Evolutionary conservation across 306 rosid genomes (phyloP), one percentile per base, ranked within the genome.

Genomic region (Begonia peltatifolia): DNA sequence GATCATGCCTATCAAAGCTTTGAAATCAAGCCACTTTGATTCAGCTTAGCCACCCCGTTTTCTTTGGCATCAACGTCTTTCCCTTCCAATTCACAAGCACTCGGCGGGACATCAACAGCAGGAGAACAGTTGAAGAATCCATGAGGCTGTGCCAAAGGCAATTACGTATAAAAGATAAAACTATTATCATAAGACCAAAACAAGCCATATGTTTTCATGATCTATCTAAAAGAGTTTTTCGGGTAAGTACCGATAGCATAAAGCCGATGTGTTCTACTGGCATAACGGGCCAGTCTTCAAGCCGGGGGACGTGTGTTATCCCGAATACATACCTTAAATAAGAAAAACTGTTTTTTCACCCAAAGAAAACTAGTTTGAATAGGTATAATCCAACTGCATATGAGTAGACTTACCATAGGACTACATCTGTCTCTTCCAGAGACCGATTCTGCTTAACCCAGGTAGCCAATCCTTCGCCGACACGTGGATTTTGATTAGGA

Each of bases 201-300:
- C 4, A 25, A 25, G 6, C 35, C 6, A 17, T 17, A 1, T 17
- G 1, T 17, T 17, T 17, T 17, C 18, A 17, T 17, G 35, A 25
- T 25, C 35, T 3, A 25, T 25, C 6, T 25, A 25, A 13, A 25
- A 10, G 16, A 12, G 11, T 22, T 54, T 8, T 14, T 52, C 15
- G 2, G 41, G 60, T 18, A 53, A 38, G 16, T 85, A 86, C 93
- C 87, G 73, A 57, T 14, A 86, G 93, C 72, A 58, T 69, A 60
- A 86, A 86, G 48, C 95, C 95, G 25, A 86, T 72, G 73, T 50
- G 87, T 73, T 86, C 95, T 67, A 77, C 96, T 2, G 92, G 94
- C 94, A 84, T 87, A 50, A 84, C 96, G 50, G 96, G 96, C 96
- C 96, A 87, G 61, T 86, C 93, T 71, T 86, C 96, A 54, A 84